Conservation (phyloP, 2,329 filamentous ascomycete genomes). For the Fonsecaea multimorphosa region DNA sequence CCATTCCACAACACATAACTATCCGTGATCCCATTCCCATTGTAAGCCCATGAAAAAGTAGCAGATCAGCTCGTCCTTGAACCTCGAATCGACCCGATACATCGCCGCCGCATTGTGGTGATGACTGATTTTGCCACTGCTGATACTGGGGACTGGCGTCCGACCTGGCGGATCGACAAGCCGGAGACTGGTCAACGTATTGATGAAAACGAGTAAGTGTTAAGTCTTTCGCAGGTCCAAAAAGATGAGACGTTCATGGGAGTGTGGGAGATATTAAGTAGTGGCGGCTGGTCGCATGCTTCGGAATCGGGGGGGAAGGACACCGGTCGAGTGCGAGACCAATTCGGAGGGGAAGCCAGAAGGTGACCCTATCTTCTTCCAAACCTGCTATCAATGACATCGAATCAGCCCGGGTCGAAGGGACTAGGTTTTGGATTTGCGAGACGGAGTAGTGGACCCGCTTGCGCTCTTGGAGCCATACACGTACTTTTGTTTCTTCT, state of each 20-base stretch:
- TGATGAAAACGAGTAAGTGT: conserved; percentile 22
- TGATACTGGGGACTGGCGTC: conserved; percentile 16
- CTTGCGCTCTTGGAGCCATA: conserved; percentile 73
- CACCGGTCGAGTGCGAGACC: conserved; percentile 26
- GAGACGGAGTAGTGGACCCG: conserved; percentile 72
- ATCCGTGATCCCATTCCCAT: conserved; percentile 19
- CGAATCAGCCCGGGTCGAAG: conserved; percentile 59
- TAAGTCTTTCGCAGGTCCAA: conserved; percentile 23
- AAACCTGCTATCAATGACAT: conserved; percentile 84
- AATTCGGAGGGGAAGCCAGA: conserved; percentile 31
- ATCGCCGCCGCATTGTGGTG: not conserved
- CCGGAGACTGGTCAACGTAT: conserved; percentile 25
- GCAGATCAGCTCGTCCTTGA: conserved; percentile 15
- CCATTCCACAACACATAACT: conserved; percentile 16
- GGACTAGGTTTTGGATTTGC: conserved; percentile 72
- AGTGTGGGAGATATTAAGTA: conserved; percentile 19
- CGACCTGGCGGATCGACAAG: not conserved
- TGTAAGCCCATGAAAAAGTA: conserved; percentile 25
- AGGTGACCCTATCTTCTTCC: conserved; percentile 75
- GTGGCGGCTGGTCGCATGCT: conserved; percentile 23
- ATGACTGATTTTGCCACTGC: conserved; percentile 12
- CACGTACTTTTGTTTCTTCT: conserved; percentile 99
- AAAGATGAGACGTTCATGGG: conserved; percentile 25
- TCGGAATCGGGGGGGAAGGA: conserved; percentile 21
- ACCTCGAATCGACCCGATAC: conserved; percentile 23